phyloP scores from a whole-genome alignment of 352 stramenopile species.

The Globisporangium ultimum region DNA sequence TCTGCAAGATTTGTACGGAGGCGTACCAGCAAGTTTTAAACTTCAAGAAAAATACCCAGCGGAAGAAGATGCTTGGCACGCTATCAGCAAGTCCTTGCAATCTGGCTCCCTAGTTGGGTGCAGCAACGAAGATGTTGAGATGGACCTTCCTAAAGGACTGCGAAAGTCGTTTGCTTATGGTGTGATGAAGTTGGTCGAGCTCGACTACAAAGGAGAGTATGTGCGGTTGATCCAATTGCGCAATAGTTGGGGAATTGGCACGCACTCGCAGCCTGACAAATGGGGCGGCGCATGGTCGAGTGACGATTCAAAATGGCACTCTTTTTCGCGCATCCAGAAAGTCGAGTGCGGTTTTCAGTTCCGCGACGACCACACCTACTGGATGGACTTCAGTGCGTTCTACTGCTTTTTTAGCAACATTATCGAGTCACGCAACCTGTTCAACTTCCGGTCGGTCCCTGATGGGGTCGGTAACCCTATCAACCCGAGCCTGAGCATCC shows the following conservation, averaged over 20 bases:
- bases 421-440: slow-evolving; percentile 79
- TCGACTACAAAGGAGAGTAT: slow-evolving; percentile 52
- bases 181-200: slow-evolving; percentile 70
- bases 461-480: slow-evolving; percentile 62
- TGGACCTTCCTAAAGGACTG: slow-evolving; percentile 58
- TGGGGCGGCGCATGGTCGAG: slow-evolving; percentile 72
- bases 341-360: slow-evolving; percentile 77
- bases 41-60: slow-evolving; percentile 58
- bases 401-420: slow-evolving; percentile 76
- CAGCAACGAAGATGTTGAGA: slow-evolving; percentile 65
- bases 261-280: slow-evolving; percentile 55
- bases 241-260: slow-evolving; percentile 79
- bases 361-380: slow-evolving; percentile 74
- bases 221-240: slow-evolving; percentile 69
- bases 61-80: slow-evolving; percentile 59
- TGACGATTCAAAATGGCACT: slow-evolving; percentile 67
- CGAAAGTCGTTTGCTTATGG: slow-evolving; percentile 72
- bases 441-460: slow-evolving; percentile 71
- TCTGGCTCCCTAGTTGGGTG: slow-evolving; percentile 66
- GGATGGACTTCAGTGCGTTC: slow-evolving; percentile 80
- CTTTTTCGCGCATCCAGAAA: slow-evolving; percentile 69
- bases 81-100: slow-evolving; percentile 40
- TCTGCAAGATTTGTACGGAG: slow-evolving; percentile 76
- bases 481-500: slow-evolving; percentile 55
- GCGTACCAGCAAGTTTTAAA: slow-evolving; percentile 62